These are phyloP conservation scores for Collybiopsis luxurians DNA, from an alignment of 768 basidiomycete species.

Conservation along the genomic window DNA sequence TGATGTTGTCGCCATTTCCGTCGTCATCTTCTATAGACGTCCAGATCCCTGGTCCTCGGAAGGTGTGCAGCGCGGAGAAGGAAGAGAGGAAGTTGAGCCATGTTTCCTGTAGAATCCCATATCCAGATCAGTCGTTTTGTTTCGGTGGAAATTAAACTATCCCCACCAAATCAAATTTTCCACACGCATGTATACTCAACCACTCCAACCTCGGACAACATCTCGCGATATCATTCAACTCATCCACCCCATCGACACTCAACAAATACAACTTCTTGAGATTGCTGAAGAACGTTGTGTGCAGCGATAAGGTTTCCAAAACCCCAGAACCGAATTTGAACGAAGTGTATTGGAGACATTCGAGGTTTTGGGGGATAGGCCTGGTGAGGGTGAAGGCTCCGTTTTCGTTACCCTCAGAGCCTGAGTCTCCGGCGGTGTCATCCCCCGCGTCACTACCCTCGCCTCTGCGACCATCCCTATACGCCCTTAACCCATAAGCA, in stretches of 20 bases:
- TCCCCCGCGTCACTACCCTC: neutral
- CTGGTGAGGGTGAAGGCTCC: neutral
- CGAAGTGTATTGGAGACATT: neutral
- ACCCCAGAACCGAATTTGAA: neutral
- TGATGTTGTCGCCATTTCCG: constrained; percentile 30
- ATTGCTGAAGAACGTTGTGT: neutral
- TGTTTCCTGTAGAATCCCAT: constrained; percentile 24
- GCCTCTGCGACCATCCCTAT: no score
- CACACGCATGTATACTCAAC: neutral
- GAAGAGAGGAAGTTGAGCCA: constrained; percentile 39
- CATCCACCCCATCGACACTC: neutral
- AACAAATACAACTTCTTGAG: neutral
- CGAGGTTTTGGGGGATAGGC: neutral
- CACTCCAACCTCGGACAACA: constrained; percentile 5
- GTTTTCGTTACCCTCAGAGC: neutral
- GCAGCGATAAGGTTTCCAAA: neutral
- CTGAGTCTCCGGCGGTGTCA: neutral
- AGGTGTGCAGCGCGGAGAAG: constrained; percentile 41
- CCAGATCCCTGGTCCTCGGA: constrained; percentile 44
- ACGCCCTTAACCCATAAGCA: neutral
- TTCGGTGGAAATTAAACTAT: neutral
- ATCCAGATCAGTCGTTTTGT: neutral
- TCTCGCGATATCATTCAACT: neutral
- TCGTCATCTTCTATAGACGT: constrained; percentile 20
- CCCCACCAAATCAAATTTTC: neutral